phyloP scores from a whole-genome alignment of 345 rosid species.

The Gynandropsis gynandra region DNA sequence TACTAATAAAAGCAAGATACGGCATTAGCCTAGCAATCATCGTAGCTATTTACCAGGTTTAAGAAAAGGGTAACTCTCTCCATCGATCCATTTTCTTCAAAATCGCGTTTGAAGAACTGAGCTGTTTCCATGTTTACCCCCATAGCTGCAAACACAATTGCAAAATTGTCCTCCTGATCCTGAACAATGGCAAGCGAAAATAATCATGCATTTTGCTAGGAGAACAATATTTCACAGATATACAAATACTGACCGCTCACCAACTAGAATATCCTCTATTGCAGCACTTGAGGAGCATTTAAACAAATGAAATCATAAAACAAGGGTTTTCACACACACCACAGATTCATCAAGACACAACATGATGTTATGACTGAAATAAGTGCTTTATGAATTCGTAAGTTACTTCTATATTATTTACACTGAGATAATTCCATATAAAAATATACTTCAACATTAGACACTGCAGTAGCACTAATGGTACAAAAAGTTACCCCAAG shows the following conservation, averaged over 20 bases:
- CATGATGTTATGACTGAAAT: background rate
- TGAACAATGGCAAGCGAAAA: slow-evolving; percentile 22
- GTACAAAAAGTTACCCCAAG: slow-evolving; percentile 44
- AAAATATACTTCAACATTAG: background rate
- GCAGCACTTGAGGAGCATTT: background rate
- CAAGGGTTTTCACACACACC: background rate
- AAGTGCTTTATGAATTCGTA: background rate
- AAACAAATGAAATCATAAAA: slow-evolving; percentile 1
- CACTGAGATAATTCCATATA: too few relatives aligned
- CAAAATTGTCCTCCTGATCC: slow-evolving; percentile 92
- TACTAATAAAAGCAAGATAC: background rate
- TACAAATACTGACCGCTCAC: too few relatives aligned
- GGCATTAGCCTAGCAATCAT: background rate
- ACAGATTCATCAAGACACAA: background rate
- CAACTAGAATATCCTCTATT: background rate
- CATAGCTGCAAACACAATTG: slow-evolving; percentile 98
- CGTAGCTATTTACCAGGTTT: slow-evolving; percentile 34
- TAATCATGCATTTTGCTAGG: slow-evolving; percentile 4
- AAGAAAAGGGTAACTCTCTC: slow-evolving; percentile 94
- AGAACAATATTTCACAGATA: background rate
- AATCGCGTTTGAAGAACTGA: slow-evolving; percentile 95
- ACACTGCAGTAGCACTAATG: background rate
- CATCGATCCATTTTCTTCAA: slow-evolving; percentile 98
- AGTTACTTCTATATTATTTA: too few relatives aligned
- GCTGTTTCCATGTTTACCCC: slow-evolving; percentile 99